Conservation (phyloP, 352 stramenopile genomes). For the Pythium plurisporium region DNA sequence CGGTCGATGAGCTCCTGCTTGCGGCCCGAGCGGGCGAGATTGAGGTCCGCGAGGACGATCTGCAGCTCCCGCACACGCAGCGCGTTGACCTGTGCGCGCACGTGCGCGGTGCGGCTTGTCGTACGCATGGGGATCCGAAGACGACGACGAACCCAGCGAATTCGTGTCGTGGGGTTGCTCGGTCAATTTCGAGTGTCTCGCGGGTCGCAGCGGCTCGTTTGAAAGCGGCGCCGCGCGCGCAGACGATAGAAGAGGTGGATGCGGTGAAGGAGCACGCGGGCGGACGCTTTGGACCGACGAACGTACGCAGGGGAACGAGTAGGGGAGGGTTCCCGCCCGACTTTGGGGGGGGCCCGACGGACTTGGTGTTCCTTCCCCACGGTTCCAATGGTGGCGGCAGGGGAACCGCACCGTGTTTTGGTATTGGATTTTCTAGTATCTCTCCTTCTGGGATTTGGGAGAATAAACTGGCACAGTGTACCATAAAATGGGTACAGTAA, state of each 20-base stretch:
- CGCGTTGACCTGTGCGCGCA: conserved; percentile 46
- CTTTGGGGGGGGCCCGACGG: neutral
- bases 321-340: no score
- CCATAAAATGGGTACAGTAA: conserved; percentile 5
- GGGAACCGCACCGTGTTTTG: no score
- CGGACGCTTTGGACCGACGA: no score
- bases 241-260: neutral
- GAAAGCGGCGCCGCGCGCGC: neutral
- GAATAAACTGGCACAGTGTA: conserved; percentile 9
- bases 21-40: conserved; percentile 59
- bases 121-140: no score
- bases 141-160: no score
- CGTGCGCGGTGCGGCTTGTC: conserved; percentile 28
- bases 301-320: no score
- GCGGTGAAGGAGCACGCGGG: neutral
- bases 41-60: conserved; percentile 63
- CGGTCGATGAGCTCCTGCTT: conserved; percentile 80
- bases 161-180: no score
- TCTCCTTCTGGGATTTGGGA: no score
- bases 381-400: conserved; percentile 12
- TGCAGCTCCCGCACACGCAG: conserved; percentile 76
- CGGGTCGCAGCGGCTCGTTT: neutral
- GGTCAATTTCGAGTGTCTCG: neutral
- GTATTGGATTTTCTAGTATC: no score
- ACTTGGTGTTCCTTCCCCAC: conserved; percentile 10